Conservation (phyloP, 306 rosid genomes). For the Trifolium fragiferum region DNA sequence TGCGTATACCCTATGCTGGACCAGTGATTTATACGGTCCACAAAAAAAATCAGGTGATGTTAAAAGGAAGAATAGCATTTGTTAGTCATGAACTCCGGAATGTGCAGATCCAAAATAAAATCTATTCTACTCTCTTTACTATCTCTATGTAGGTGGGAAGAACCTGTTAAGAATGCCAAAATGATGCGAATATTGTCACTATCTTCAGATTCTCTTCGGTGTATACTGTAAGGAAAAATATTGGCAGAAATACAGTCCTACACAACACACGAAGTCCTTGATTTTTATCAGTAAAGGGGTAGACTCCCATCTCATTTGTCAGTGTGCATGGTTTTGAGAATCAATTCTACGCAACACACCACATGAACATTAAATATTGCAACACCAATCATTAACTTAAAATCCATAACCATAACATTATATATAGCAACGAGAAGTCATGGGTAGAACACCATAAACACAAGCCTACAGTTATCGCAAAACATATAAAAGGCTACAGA, state of each 20-base stretch:
- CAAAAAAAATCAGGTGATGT: conserved; percentile 43
- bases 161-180: conserved; percentile 66
- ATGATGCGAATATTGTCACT: too few relatives aligned
- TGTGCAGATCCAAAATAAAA: conserved; percentile 33
- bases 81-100: conserved; percentile 29
- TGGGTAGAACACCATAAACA: background rate
- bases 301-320: too few relatives aligned
- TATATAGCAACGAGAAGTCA: background rate
- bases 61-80: conserved; percentile 45
- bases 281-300: too few relatives aligned
- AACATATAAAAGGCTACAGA: background rate
- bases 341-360: too few relatives aligned
- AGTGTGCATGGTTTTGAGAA: too few relatives aligned
- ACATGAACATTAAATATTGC: too few relatives aligned
- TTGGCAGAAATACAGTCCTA: too few relatives aligned
- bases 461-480: conserved; percentile 2
- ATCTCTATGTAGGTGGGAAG: conserved; percentile 77
- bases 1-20: conserved; percentile 38
- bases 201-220: too few relatives aligned
- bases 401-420: background rate
- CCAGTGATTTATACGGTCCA: conserved; percentile 39
- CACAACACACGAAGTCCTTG: too few relatives aligned
- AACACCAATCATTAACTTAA: background rate
- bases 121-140: conserved; percentile 20
- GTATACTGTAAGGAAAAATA: too few relatives aligned